Evolutionary conservation across 2,329 filamentous ascomycete species (phyloP).

Genomic region (Pseudogymnoascus destructans): DNA sequence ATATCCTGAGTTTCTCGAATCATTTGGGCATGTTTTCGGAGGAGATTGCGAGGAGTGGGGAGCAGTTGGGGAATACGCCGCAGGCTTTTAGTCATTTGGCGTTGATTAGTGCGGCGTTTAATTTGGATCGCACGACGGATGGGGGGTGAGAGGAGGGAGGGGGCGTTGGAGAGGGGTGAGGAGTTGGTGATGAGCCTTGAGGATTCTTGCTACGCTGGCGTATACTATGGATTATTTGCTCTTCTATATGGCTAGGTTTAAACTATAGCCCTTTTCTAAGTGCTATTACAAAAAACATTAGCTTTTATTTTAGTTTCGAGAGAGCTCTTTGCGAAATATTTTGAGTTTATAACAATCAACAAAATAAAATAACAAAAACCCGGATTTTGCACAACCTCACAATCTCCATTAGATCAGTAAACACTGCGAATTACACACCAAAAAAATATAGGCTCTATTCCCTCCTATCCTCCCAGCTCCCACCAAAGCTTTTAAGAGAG

Average conservation of each 20-base stretch:
- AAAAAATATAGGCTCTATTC: neutral
- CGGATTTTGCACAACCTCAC: neutral
- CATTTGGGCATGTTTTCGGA: slow-evolving; percentile 69
- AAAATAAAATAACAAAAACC: neutral
- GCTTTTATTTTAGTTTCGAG: neutral
- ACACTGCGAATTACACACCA: neutral
- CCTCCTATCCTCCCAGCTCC: too few relatives aligned
- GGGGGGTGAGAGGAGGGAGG: neutral
- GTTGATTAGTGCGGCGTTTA: slow-evolving; percentile 65
- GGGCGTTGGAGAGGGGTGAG: neutral
- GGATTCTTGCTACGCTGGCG: neutral
- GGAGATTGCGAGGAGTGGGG: slow-evolving; percentile 60
- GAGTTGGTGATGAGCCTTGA: neutral
- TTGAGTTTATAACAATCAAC: neutral
- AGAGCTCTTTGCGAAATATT: neutral
- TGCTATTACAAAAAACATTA: neutral
- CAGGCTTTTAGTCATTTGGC: slow-evolving; percentile 69
- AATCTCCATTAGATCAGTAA: neutral
- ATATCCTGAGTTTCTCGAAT: slow-evolving; percentile 64
- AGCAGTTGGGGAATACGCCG: slow-evolving; percentile 68
- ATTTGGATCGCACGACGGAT: slow-evolving; percentile 43
- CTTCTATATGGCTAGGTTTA: neutral
- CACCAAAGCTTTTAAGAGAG: neutral
- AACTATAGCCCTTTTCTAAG: neutral
- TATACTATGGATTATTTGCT: neutral